Conservation (phyloP, 176 grass and related monocot species). For the Alopecurus myosuroides region DNA sequence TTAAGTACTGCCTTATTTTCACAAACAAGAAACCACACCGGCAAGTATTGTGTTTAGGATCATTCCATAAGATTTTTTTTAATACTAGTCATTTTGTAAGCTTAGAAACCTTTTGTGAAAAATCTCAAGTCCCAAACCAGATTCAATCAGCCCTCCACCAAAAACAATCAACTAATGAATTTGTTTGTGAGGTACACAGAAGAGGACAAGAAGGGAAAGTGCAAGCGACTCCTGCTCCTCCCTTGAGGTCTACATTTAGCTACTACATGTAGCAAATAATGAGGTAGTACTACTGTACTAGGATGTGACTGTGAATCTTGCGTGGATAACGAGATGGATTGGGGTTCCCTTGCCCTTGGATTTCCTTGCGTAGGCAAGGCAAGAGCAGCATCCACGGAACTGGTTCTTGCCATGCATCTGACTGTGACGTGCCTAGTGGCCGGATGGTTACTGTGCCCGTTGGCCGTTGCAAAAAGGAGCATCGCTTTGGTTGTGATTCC, state of each 20-base stretch:
- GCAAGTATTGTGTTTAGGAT: too few species aligned
- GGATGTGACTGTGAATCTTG: slow-evolving; percentile 28
- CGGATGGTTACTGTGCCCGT: neutral
- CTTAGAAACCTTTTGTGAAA: too few species aligned
- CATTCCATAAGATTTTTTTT: neutral
- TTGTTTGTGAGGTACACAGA: neutral
- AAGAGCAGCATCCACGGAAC: neutral
- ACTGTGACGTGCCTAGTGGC: neutral
- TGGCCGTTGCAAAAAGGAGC: neutral
- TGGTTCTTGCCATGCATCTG: neutral
- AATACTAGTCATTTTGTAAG: too few species aligned
- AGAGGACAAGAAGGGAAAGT: neutral
- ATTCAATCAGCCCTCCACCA: too few species aligned
- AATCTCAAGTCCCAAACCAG: neutral
- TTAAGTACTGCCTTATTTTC: too few species aligned
- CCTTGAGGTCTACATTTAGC: neutral
- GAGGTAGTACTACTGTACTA: neutral
- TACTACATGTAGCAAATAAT: slow-evolving; percentile 1
- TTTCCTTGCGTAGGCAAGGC: neutral
- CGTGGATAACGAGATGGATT: slow-evolving; percentile 18
- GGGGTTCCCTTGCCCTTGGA: neutral
- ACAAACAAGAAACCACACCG: too few species aligned
- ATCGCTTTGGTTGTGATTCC: neutral
- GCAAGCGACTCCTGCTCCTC: neutral
- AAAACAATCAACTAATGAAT: neutral